Base-by-base conservation (phyloP, 2,329 filamentous ascomycete species). In the Biscogniauxia mediterranea region DNA sequence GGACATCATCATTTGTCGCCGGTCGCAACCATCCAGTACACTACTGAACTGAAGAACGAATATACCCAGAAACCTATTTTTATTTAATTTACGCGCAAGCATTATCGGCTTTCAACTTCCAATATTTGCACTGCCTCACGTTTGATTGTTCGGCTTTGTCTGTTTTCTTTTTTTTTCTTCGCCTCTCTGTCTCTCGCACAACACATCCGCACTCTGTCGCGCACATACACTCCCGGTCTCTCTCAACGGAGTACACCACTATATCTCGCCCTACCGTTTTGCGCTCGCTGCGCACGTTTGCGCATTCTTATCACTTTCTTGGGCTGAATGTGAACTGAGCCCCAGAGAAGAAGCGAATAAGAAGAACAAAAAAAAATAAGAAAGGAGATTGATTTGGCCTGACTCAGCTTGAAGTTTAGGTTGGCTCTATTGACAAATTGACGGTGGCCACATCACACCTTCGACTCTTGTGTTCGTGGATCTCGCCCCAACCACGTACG, bases 391-490 rank as follows among this genome's bases (percentile, higher is more conserved):
- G 28, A 32, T 38, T 54, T 61, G 64, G 56, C 69, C 70, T 73
- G 71, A 74, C 70, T 74, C 71, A 70, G 69, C 71, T 68, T 69
- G 65, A 32, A 67, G 70, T 73, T 71, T 72, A 69, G 70, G 71
- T 73, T 70, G 71, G 65, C 70, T 69, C 19, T 52, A 13, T 52
- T 65, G 66, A 66, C 66, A 68, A 68, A 68, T 68, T 64, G 70
- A 70, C 68, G 62, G 70, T 69, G 68, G 71, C 71, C 71, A 74
- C 71, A 74, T 74, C 71, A 74, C 38, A 46, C 38, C 38, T 46
- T 2, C 38, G 38, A 15, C 38, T n/a, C 11, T 46, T 13, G 38
- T 46, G 38, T 46, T 46, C 38, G 38, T 46, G 38, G 38, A 46
- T 46, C 28, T 32, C 38, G 38, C 38, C 38, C 38, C 38, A 46